Percentiles rank a stretch among this genome's conserved stretches.
These are phyloP conservation scores for Juglanconis juglandina DNA, from an alignment of 2,329 filamentous ascomycete species.

Conservation along the genomic window DNA sequence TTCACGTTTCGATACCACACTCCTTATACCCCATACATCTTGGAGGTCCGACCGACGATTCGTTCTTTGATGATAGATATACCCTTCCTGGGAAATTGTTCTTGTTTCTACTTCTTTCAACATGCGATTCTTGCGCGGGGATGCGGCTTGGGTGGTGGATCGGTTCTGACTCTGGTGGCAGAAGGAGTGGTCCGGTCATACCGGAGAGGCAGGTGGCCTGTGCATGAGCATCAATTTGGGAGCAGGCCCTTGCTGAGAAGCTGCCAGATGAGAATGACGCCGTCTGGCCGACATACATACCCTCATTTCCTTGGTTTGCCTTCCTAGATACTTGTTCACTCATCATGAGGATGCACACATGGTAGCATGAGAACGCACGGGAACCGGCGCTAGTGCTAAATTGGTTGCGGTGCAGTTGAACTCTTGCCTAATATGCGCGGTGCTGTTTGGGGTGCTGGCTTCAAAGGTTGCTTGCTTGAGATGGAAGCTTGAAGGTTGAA, in stretches of 20 bases:
- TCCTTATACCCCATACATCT: constrained; percentile 16
- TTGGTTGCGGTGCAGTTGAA: constrained; percentile 1
- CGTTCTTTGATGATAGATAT: constrained; percentile 14
- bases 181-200: too few relatives aligned
- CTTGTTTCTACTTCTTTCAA: not conserved
- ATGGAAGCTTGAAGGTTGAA: too few relatives aligned
- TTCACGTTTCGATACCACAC: constrained; percentile 16
- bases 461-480: too few relatives aligned
- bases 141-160: not conserved
- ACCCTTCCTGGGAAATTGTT: not conserved
- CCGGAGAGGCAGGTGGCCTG: not conserved
- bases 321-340: not conserved
- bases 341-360: not conserved
- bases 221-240: not conserved
- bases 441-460: too few relatives aligned
- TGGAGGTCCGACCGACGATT: constrained; percentile 12
- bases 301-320: not conserved
- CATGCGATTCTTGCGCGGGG: constrained; percentile 2
- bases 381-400: constrained; percentile 7
- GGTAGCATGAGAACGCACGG: not conserved
- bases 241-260: not conserved
- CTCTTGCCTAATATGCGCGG: too few relatives aligned
- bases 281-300: not conserved
- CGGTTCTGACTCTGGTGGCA: too few relatives aligned
- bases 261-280: not conserved